Conservation (phyloP, 2,329 filamentous ascomycete genomes). For the Curvularia eragrostidis region DNA sequence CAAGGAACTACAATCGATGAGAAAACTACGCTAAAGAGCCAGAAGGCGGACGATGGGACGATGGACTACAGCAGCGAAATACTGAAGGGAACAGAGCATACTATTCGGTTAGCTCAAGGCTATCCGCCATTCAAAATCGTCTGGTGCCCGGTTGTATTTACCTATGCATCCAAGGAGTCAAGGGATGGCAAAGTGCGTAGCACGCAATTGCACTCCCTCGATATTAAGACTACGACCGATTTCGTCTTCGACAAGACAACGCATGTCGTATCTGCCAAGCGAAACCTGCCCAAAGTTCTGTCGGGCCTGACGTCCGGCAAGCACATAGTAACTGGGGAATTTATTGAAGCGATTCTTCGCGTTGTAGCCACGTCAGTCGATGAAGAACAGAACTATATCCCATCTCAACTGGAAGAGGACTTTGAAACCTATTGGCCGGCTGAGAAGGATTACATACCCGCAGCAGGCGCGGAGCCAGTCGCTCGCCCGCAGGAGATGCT, state of each 20-base stretch:
- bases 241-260: conserved; percentile 77
- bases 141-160: conserved; percentile 83
- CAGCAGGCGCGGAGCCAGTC: conserved; percentile 76
- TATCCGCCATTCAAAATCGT: conserved; percentile 70
- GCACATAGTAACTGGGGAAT: conserved; percentile 76
- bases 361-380: conserved; percentile 57
- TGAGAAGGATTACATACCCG: conserved; percentile 73
- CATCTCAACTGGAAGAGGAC: conserved; percentile 74
- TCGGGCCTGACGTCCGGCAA: conserved; percentile 84
- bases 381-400: conserved; percentile 55
- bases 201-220: conserved; percentile 76
- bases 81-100: conserved; percentile 57
- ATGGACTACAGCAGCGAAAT: conserved; percentile 35
- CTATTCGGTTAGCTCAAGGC: conserved; percentile 75
- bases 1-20: conserved; percentile 82
- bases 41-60: conserved; percentile 53
- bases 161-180: conserved; percentile 76
- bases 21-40: conserved; percentile 67
- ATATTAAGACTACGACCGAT: conserved; percentile 81
- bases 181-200: conserved; percentile 59
- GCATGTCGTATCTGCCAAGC: conserved; percentile 85
- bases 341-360: conserved; percentile 73
- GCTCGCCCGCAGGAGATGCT: conserved; percentile 73
- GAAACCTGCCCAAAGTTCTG: conserved; percentile 86
- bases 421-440: conserved; percentile 82